Evolutionary conservation across 2,329 filamentous ascomycete species (phyloP).

Genomic region (Emergomyces pasteurianus): DNA sequence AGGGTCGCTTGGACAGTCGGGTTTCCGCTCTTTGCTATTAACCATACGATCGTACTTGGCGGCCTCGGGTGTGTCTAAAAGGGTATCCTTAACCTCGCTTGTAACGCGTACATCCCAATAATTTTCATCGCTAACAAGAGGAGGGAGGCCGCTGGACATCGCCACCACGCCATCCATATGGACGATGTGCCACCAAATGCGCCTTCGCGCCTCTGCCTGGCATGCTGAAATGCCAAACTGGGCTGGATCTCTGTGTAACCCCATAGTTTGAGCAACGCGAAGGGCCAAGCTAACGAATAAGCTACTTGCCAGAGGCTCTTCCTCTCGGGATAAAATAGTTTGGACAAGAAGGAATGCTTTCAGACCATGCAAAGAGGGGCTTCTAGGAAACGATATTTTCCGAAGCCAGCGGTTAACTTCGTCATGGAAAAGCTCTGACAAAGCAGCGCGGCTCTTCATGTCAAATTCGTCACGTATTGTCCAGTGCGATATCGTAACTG

Average conservation of each 20-base stretch:
- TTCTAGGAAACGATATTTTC: conserved; percentile 34
- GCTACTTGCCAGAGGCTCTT: conserved; percentile 38
- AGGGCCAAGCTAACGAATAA: conserved; percentile 37
- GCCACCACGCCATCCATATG: conserved; percentile 39
- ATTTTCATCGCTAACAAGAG: conserved; percentile 35
- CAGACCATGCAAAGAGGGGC: conserved; percentile 33
- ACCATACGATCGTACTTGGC: conserved; percentile 27
- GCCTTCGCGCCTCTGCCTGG: conserved; percentile 34
- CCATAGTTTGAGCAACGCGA: conserved; percentile 38
- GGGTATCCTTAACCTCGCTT: conserved; percentile 37
- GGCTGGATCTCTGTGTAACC: conserved; percentile 37
- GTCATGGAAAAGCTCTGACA: conserved; percentile 31
- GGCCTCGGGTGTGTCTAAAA: conserved; percentile 27
- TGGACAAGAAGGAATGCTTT: conserved; percentile 37
- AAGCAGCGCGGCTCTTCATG: conserved; percentile 21
- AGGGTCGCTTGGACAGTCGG: conserved; percentile 32
- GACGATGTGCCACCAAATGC: conserved; percentile 40
- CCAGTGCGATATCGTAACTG: conserved; percentile 32
- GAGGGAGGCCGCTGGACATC: conserved; percentile 38
- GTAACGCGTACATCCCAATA: conserved; percentile 38
- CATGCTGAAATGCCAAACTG: conserved; percentile 35
- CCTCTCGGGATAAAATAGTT: conserved; percentile 36
- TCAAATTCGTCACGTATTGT: conserved; percentile 31
- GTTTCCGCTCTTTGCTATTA: conserved; percentile 19
- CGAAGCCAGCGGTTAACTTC: conserved; percentile 32